A percentile compares a stretch with the other conserved stretches of the same genome.
Evolutionary conservation across 805 yeast genomes (phyloP).

Genomic region (Torulaspora quercuum): DNA sequence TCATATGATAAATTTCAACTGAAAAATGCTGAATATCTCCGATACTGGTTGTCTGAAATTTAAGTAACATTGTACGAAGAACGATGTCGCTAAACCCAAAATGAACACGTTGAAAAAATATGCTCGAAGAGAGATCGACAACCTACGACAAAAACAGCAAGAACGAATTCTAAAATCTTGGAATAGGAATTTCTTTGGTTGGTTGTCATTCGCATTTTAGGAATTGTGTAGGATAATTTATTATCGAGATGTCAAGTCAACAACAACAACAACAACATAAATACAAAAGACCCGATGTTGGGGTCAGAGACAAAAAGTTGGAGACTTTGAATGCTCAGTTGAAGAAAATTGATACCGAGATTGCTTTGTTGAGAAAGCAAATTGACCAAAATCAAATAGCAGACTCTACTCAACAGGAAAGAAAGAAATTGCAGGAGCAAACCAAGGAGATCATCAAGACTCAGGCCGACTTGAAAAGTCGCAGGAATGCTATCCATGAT

Average conservation of each 20-base stretch:
- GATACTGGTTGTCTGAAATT: too few relatives aligned
- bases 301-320: conserved; percentile 57
- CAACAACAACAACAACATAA: conserved; percentile 13
- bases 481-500: conserved; percentile 49
- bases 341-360: conserved; percentile 55
- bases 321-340: conserved; percentile 56
- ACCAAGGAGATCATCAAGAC: conserved; percentile 45
- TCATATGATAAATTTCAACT: too few relatives aligned
- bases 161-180: too few relatives aligned
- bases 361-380: conserved; percentile 51
- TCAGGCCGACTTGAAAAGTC: conserved; percentile 46
- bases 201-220: too few relatives aligned
- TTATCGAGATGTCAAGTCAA: conserved; percentile 7
- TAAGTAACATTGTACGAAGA: too few relatives aligned
- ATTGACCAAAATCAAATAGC: conserved; percentile 48
- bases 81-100: too few relatives aligned
- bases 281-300: conserved; percentile 72
- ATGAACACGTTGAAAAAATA: too few relatives aligned
- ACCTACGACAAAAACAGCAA: too few relatives aligned
- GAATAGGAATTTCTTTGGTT: too few relatives aligned
- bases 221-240: too few relatives aligned
- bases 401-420: conserved; percentile 48
- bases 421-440: conserved; percentile 53
- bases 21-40: too few relatives aligned
- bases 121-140: too few relatives aligned